phyloP scores from a whole-genome alignment of 495 filamentous ascomycete genomes.

The Ramalina intermedia region DNA sequence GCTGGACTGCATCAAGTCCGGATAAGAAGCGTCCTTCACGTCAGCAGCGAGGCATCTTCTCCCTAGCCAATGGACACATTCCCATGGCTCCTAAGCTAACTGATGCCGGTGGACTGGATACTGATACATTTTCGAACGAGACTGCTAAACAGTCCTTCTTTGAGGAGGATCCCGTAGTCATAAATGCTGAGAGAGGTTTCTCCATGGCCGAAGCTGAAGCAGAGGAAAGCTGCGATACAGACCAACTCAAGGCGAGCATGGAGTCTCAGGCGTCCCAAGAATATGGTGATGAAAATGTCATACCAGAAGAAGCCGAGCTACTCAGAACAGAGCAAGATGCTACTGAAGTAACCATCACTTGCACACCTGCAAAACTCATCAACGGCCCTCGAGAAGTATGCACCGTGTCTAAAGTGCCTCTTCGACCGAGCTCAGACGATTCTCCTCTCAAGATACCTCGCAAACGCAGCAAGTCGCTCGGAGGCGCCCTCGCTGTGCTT shows the following conservation, averaged over 20 bases:
- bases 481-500: slow-evolving; percentile 20
- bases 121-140: slow-evolving; percentile 5
- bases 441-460: slow-evolving; percentile 41
- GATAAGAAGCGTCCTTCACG: slow-evolving; percentile 25
- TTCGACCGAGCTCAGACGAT: slow-evolving; percentile 52
- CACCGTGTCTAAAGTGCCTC: slow-evolving; percentile 62
- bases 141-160: slow-evolving; percentile 34
- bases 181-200: slow-evolving; percentile 22
- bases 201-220: slow-evolving; percentile 12
- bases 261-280: slow-evolving; percentile 45
- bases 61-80: slow-evolving; percentile 11
- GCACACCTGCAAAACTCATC: slow-evolving; percentile 19
- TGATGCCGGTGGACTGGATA: not conserved
- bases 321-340: slow-evolving; percentile 13
- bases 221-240: slow-evolving; percentile 19
- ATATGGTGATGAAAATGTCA: slow-evolving; percentile 47
- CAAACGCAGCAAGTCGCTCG: slow-evolving; percentile 37
- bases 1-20: slow-evolving; percentile 42
- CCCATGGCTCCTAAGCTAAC: slow-evolving; percentile 4
- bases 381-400: slow-evolving; percentile 37
- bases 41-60: slow-evolving; percentile 30
- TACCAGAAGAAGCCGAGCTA: slow-evolving; percentile 37
- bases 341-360: slow-evolving; percentile 11
- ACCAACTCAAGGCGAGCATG: slow-evolving; percentile 6
- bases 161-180: slow-evolving; percentile 41